Evolutionary conservation across 805 yeast genomes (phyloP).

Genomic region (Candida pseudofarinosa): DNA sequence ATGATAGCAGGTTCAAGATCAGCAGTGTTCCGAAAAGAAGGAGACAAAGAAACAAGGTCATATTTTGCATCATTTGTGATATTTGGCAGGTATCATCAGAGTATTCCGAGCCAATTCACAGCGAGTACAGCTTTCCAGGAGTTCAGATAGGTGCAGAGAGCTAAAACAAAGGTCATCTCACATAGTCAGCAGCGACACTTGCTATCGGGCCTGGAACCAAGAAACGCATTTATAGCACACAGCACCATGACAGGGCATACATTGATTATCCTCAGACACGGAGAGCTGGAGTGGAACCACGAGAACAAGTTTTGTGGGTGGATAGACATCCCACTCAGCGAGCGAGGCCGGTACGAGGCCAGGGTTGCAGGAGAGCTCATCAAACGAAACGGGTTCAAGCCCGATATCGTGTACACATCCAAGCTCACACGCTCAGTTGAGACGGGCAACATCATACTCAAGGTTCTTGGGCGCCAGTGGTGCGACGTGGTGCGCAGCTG

Average conservation of each 20-base stretch:
- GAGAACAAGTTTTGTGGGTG: conserved; percentile 44
- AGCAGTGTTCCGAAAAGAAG: too few species aligned
- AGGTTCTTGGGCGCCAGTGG: conserved; percentile 29
- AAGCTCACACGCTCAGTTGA: conserved; percentile 37
- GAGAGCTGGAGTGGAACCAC: conserved; percentile 42
- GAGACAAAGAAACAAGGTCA: too few species aligned
- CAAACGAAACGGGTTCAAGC: conserved; percentile 20
- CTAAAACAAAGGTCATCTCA: too few species aligned
- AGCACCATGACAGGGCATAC: conserved; percentile 19
- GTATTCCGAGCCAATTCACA: too few species aligned
- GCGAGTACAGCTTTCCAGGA: too few species aligned
- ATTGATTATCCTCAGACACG: conserved; percentile 41
- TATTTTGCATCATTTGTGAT: too few species aligned
- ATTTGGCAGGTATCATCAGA: too few species aligned
- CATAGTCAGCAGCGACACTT: too few species aligned
- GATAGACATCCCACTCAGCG: conserved; percentile 39
- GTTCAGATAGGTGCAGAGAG: too few species aligned
- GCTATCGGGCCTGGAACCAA: too few species aligned
- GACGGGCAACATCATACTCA: conserved; percentile 37
- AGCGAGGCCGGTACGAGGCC: conserved; percentile 38
- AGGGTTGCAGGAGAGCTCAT: conserved; percentile 35
- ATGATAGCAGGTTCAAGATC: too few species aligned
- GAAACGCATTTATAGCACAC: too few species aligned
- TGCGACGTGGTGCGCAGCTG: conserved; percentile 36
- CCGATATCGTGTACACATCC: conserved; percentile 35